These are phyloP conservation scores for Septoria petroselini DNA, from an alignment of 2,329 filamentous ascomycete species.

Conservation along the genomic window DNA sequence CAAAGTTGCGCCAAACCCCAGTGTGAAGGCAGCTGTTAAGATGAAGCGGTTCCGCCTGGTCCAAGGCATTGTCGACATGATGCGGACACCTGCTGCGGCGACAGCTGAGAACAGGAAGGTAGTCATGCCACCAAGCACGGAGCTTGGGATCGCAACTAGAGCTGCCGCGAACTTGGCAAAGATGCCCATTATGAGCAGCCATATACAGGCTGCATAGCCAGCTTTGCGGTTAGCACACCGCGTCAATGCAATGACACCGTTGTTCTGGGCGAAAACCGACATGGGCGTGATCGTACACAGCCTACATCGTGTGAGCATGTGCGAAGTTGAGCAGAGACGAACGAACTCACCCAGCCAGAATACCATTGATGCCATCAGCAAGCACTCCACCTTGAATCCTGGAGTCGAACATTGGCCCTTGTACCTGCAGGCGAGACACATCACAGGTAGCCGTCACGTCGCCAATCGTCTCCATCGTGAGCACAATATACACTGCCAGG, in stretches of 20 bases:
- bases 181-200: slow-evolving; percentile 75
- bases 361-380: slow-evolving; percentile 66
- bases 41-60: slow-evolving; percentile 80
- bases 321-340: too few species aligned
- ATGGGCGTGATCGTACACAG: slow-evolving; percentile 78
- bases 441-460: slow-evolving; percentile 64
- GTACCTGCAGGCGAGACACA: slow-evolving; percentile 71
- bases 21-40: slow-evolving; percentile 67
- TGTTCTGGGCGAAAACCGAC: slow-evolving; percentile 79
- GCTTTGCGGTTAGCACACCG: slow-evolving; percentile 77
- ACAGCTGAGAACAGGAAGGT: slow-evolving; percentile 78
- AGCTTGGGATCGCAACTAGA: slow-evolving; percentile 67
- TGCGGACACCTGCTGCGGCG: slow-evolving; percentile 72
- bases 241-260: slow-evolving; percentile 78
- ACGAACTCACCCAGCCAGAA: slow-evolving; percentile 57
- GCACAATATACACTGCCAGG: slow-evolving; percentile 61
- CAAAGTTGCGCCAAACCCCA: slow-evolving; percentile 61
- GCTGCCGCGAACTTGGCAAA: slow-evolving; percentile 81
- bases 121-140: slow-evolving; percentile 54
- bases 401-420: slow-evolving; percentile 68
- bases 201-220: slow-evolving; percentile 73
- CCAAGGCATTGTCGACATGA: slow-evolving; percentile 68
- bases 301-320: neutral
- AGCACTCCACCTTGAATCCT: slow-evolving; percentile 76
- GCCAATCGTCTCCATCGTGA: slow-evolving; percentile 70